Evolutionary conservation across 1,284 basidiomycete genomes (phyloP).

Genomic region (Meira nashicola): DNA sequence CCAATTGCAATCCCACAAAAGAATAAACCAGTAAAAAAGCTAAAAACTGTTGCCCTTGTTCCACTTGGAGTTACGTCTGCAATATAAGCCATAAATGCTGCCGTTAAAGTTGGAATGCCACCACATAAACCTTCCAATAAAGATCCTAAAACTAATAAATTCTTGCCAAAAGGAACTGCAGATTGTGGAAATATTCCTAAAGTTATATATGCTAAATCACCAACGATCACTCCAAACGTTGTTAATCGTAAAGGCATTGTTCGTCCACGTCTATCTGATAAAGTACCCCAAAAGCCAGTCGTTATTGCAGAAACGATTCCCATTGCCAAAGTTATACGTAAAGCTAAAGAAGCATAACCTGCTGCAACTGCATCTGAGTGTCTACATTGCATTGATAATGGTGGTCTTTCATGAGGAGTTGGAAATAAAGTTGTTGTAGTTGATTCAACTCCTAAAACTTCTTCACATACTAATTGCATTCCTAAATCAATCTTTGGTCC

Average conservation of each 20-base stretch:
- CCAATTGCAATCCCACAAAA: constrained; percentile 45
- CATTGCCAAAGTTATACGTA: constrained; percentile 65
- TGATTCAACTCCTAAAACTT: constrained; percentile 24
- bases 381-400: not conserved
- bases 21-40: constrained; percentile 37
- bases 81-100: constrained; percentile 75
- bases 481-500: constrained; percentile 44
- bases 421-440: constrained; percentile 15
- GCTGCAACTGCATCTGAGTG: not conserved
- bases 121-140: constrained; percentile 76
- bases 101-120: constrained; percentile 75
- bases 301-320: constrained; percentile 77
- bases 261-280: constrained; percentile 72
- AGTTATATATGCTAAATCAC: constrained; percentile 58
- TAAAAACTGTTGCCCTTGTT: constrained; percentile 41
- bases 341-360: constrained; percentile 17
- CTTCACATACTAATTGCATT: constrained; percentile 44
- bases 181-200: constrained; percentile 25
- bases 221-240: constrained; percentile 68
- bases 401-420: constrained; percentile 4
- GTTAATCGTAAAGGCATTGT: constrained; percentile 68
- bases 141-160: constrained; percentile 75
- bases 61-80: constrained; percentile 45
- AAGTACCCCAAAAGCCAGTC: constrained; percentile 81
- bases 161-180: constrained; percentile 59